Conservation (phyloP, 495 filamentous ascomycete species). For the Pseudoneurospora amorphoporcata region DNA sequence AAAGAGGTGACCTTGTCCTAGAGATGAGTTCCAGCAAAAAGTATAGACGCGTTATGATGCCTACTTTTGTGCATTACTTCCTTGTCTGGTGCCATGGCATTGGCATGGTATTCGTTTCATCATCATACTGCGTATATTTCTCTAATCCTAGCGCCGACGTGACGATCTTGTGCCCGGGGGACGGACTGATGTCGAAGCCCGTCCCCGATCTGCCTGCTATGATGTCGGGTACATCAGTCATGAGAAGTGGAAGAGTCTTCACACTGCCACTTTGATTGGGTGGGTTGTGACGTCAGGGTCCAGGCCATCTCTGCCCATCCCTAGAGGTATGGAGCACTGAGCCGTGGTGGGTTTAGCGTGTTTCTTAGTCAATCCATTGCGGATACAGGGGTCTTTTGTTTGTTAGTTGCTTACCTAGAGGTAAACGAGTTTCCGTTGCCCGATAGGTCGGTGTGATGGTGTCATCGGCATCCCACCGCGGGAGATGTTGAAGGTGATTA, state of each 20-base stretch:
- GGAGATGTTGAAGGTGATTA: not conserved
- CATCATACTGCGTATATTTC: not conserved
- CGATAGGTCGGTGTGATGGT: not conserved
- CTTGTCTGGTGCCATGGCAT: not conserved
- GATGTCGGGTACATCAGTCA: not conserved
- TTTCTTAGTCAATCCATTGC: not conserved
- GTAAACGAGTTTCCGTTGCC: not conserved
- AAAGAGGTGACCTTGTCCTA: not conserved
- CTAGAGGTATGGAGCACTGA: not conserved
- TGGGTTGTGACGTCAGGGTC: not conserved
- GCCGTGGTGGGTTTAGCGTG: not conserved
- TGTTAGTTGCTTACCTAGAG: not conserved
- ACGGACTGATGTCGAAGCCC: not conserved
- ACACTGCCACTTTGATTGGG: not conserved
- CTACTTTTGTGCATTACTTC: not conserved
- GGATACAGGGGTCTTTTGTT: not conserved
- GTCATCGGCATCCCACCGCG: not conserved
- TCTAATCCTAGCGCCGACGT: not conserved
- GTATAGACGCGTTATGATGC: not conserved
- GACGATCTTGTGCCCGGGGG: not conserved
- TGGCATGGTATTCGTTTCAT: not conserved
- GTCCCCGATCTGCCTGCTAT: not conserved
- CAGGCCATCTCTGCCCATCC: not conserved
- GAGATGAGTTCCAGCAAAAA: not conserved
- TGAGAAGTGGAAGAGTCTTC: not conserved